Evolutionary conservation across 192 early-diverging fungal species (phyloP).

Genomic region (Coemansia sp.): DNA sequence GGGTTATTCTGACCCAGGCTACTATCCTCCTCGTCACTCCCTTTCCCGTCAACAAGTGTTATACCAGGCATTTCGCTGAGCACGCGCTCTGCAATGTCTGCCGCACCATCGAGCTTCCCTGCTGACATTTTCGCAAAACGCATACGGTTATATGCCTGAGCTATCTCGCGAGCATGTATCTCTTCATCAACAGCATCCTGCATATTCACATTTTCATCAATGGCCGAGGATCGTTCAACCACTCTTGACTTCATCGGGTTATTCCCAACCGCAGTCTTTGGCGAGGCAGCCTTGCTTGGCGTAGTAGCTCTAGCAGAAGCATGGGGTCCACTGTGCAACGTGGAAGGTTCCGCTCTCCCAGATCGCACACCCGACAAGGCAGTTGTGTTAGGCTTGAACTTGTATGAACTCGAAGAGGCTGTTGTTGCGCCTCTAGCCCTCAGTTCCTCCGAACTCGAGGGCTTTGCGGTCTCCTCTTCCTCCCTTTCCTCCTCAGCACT

Average conservation of each 20-base stretch:
- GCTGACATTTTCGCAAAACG: slow-evolving; percentile 23
- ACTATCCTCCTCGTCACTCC: background rate
- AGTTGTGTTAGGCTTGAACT: slow-evolving; percentile 30
- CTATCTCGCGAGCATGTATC: slow-evolving; percentile 49
- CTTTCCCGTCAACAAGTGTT: slow-evolving; percentile 18
- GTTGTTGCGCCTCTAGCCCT: background rate
- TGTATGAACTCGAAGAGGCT: background rate
- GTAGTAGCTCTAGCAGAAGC: too few relatives aligned
- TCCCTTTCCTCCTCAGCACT: background rate
- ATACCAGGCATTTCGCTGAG: slow-evolving; percentile 19
- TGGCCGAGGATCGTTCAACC: slow-evolving; percentile 21
- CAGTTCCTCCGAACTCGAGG: background rate
- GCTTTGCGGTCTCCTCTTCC: background rate
- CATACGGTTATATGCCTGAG: slow-evolving; percentile 39
- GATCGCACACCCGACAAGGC: slow-evolving; percentile 11
- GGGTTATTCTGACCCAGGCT: background rate
- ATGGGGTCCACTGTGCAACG: background rate
- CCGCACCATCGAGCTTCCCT: slow-evolving; percentile 35
- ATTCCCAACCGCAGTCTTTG: slow-evolving; percentile 4
- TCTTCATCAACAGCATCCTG: slow-evolving; percentile 34
- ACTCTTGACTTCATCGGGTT: slow-evolving; percentile 29
- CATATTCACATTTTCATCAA: slow-evolving; percentile 1
- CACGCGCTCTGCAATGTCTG: slow-evolving; percentile 33
- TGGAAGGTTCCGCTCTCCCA: background rate
- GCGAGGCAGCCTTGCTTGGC: background rate